phyloP scores from a whole-genome alignment of 495 filamentous ascomycete genomes.

The Neurospora sp. region DNA sequence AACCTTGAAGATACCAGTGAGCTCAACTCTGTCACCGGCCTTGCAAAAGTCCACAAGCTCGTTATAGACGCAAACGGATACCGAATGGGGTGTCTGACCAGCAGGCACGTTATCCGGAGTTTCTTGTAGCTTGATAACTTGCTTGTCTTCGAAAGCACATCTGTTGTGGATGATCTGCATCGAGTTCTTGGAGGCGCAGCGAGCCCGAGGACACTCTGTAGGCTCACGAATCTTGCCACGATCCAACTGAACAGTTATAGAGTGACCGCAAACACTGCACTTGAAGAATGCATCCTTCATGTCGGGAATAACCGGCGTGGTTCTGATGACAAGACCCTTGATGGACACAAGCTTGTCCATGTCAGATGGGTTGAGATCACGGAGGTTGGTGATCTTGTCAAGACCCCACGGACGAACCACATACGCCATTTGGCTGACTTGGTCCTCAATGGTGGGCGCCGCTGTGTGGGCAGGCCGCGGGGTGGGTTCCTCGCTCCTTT shows the following conservation, averaged over 20 bases:
- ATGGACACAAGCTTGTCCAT: conserved; percentile 87
- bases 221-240: conserved; percentile 94
- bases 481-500: conserved; percentile 44
- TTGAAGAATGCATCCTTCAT: conserved; percentile 95
- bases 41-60: conserved; percentile 97
- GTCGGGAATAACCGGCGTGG: conserved; percentile 93
- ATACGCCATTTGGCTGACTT: conserved; percentile 64
- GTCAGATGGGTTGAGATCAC: conserved; percentile 85
- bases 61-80: conserved; percentile 92
- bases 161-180: conserved; percentile 99
- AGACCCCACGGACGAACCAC: conserved; percentile 86
- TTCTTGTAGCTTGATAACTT: conserved; percentile 97
- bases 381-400: conserved; percentile 78
- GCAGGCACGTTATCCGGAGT: conserved; percentile 91
- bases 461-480: conserved; percentile 15
- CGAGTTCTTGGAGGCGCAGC: conserved; percentile 77
- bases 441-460: conserved; percentile 34
- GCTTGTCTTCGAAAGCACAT: conserved; percentile 90
- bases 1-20: conserved; percentile 93
- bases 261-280: conserved; percentile 86
- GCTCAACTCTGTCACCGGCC: conserved; percentile 90
- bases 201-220: conserved; percentile 74
- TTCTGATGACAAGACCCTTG: conserved; percentile 92
- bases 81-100: conserved; percentile 96
- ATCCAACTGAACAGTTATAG: conserved; percentile 81